A percentile compares a stretch with the other conserved stretches of the same genome.
phyloP scores from a whole-genome alignment of 164 flowering plant species.

The Berberis thunbergii region DNA sequence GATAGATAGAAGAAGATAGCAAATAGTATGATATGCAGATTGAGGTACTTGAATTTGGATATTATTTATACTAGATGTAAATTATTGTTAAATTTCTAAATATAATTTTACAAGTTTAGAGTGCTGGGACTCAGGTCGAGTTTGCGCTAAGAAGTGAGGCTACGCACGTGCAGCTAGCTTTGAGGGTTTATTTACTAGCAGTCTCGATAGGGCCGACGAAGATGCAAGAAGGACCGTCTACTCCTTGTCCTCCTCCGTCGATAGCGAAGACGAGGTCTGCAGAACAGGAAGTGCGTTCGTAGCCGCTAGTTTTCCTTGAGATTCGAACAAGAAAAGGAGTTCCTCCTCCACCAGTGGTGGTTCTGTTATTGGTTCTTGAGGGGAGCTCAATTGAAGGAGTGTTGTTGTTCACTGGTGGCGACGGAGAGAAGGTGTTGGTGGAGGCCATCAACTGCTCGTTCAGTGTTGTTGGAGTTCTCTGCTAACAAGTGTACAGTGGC shows the following conservation, averaged over 20 bases:
- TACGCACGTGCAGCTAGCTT: slow-evolving; percentile 27
- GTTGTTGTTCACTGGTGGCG: slow-evolving; percentile 11
- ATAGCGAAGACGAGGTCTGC: slow-evolving; percentile 15
- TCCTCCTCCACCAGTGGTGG: too few relatives aligned
- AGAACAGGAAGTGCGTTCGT: slow-evolving; percentile 5
- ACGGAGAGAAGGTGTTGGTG: slow-evolving; percentile 32
- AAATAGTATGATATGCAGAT: too few relatives aligned
- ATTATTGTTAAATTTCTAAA: too few relatives aligned
- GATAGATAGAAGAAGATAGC: too few relatives aligned
- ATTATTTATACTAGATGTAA: too few relatives aligned
- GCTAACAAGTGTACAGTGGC: background rate
- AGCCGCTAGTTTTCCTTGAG: slow-evolving; percentile 16
- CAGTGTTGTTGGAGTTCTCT: too few relatives aligned
- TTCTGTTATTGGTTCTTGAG: background rate
- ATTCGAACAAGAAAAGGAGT: slow-evolving; percentile 5
- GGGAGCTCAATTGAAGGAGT: background rate
- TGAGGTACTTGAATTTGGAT: too few relatives aligned
- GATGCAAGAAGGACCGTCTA: slow-evolving; percentile 77
- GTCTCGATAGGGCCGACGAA: slow-evolving; percentile 85
- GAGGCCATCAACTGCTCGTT: slow-evolving; percentile 33
- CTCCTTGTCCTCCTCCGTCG: too few relatives aligned
- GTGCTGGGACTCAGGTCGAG: too few relatives aligned
- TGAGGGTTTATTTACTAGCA: slow-evolving; percentile 74
- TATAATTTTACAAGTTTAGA: too few relatives aligned
- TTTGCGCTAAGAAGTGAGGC: too few relatives aligned